Evolutionary conservation across 2,329 filamentous ascomycete species (phyloP).

Genomic region (Pyrenophora teres): DNA sequence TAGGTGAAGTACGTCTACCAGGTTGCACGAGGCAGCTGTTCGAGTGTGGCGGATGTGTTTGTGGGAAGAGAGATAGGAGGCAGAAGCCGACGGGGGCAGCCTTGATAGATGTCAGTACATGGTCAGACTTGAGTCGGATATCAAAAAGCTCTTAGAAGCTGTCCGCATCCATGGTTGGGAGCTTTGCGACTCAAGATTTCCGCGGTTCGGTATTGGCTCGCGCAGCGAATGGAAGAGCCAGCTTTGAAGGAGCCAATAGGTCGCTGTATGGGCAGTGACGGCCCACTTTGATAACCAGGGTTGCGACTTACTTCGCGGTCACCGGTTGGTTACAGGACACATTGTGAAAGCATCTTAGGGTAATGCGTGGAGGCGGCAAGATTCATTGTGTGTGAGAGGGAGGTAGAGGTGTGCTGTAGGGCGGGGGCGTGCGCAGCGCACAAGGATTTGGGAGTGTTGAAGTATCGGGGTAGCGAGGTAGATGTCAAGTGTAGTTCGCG

Average conservation of each 20-base stretch:
- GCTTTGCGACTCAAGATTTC: slow-evolving; percentile 7
- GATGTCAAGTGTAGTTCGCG: slow-evolving; percentile 11
- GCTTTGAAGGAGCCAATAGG: neutral
- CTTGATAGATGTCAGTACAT: neutral
- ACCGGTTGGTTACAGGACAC: slow-evolving; percentile 33
- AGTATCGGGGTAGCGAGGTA: slow-evolving; percentile 26
- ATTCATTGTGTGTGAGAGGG: slow-evolving; percentile 23
- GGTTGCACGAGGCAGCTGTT: neutral
- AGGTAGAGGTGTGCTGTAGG: neutral
- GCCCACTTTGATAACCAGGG: neutral
- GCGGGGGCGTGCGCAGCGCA: slow-evolving; percentile 2
- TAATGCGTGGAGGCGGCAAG: slow-evolving; percentile 33
- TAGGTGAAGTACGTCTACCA: neutral
- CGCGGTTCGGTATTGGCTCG: neutral
- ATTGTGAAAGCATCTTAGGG: slow-evolving; percentile 35
- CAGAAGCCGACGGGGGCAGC: slow-evolving; percentile 27
- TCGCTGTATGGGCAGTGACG: neutral
- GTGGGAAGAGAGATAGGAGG: slow-evolving; percentile 12
- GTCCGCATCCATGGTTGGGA: slow-evolving; percentile 3
- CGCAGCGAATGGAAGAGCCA: slow-evolving; percentile 6
- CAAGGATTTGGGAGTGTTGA: slow-evolving; percentile 13
- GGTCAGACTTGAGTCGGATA: neutral
- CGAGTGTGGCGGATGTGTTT: slow-evolving; percentile 4
- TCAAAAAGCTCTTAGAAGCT: neutral
- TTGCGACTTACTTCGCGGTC: slow-evolving; percentile 30